phyloP scores from a whole-genome alignment of 2,329 filamentous ascomycete species.

The Calonectria pteridis region DNA sequence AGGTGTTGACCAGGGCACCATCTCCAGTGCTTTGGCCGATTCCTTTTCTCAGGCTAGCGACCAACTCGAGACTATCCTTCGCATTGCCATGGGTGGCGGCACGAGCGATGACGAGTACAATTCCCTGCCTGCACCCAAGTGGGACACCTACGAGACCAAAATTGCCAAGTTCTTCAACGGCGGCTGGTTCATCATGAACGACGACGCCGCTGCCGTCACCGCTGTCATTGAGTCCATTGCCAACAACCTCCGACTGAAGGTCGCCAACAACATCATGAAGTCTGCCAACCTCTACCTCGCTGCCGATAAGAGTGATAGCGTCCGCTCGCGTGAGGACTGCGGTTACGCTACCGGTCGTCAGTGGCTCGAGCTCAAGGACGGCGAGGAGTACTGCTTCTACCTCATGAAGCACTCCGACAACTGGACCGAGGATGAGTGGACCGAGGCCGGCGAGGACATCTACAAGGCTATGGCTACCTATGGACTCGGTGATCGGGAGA shows the following conservation, averaged over 20 bases:
- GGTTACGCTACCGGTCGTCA: neutral
- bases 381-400: slow-evolving; percentile 2
- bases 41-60: neutral
- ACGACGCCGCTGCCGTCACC: slow-evolving; percentile 7
- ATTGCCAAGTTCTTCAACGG: slow-evolving; percentile 20
- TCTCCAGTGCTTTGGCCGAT: neutral
- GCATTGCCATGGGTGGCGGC: neutral
- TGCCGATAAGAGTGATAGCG: neutral
- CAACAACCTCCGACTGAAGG: slow-evolving; percentile 14
- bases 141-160: slow-evolving; percentile 20
- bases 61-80: neutral
- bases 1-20: neutral
- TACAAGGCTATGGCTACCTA: neutral
- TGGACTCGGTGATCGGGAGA: neutral
- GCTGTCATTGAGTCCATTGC: slow-evolving; percentile 1
- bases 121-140: slow-evolving; percentile 1
- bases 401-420: neutral
- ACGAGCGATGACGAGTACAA: neutral
- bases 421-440: slow-evolving; percentile 3
- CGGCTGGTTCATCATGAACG: slow-evolving; percentile 18
- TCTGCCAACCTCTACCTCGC: slow-evolving; percentile 6
- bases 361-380: slow-evolving; percentile 1
- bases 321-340: neutral
- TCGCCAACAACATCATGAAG: slow-evolving; percentile 17
- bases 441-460: neutral